Conservation (phyloP, 345 rosid species). For the Arabis hirsuta region DNA sequence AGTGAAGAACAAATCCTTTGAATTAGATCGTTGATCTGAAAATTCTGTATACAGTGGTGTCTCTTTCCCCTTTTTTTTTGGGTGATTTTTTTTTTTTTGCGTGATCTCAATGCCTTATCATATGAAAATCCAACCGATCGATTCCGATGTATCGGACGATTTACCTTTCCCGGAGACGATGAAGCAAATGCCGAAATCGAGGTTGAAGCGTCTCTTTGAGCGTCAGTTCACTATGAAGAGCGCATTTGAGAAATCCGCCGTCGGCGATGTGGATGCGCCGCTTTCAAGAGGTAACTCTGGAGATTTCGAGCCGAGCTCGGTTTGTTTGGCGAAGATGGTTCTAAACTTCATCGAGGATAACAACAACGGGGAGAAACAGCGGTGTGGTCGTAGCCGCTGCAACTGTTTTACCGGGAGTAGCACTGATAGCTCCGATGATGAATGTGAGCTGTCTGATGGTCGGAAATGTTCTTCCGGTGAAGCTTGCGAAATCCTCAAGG, state of each 20-base stretch:
- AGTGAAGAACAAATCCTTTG: conserved; percentile 3
- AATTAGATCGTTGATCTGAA: conserved; percentile 19
- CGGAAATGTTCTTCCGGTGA: conserved; percentile 48
- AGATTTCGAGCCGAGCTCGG: conserved; percentile 83
- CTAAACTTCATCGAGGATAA: conserved; percentile 71
- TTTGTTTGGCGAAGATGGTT: conserved; percentile 78
- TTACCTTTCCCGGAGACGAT: conserved; percentile 48
- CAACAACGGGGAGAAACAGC: conserved; percentile 44
- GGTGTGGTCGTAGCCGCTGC: conserved; percentile 61
- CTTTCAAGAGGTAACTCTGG: conserved; percentile 48
- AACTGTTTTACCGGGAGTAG: conserved; percentile 64
- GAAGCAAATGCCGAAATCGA: conserved; percentile 70
- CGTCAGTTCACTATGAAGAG: conserved; percentile 65
- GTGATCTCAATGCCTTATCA: conserved; percentile 51
- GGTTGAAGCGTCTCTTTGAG: conserved; percentile 85
- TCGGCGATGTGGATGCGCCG: conserved; percentile 39
- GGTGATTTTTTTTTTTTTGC: conserved; percentile 3
- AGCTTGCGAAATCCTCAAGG: conserved; percentile 71
- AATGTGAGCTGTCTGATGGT: conserved; percentile 53
- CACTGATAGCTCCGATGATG: conserved; percentile 79
- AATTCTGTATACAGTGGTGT: neutral
- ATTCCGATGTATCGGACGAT: conserved; percentile 50
- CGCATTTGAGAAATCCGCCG: conserved; percentile 48
- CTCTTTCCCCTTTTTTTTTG: neutral
- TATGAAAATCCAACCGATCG: conserved; percentile 86